Conservation (phyloP, 2,329 filamentous ascomycete genomes). For the Diaporthe sp. region DNA sequence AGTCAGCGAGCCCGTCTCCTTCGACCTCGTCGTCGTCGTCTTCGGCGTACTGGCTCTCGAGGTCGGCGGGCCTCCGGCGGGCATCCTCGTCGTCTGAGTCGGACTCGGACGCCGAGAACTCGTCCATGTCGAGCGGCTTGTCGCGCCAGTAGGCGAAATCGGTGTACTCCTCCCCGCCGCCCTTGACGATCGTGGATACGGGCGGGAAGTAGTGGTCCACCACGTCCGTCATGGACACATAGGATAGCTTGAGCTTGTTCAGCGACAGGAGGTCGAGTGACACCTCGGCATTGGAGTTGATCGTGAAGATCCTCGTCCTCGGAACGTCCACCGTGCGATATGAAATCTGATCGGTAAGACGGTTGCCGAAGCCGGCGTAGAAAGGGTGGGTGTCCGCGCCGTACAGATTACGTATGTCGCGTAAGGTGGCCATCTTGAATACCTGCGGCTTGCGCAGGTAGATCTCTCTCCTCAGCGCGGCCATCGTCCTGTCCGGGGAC, state of each 20-base stretch:
- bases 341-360: constrained; percentile 94
- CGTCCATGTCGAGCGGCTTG: constrained; percentile 83
- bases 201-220: constrained; percentile 99
- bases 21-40: constrained; percentile 59
- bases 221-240: constrained; percentile 96
- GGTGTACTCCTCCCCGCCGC: constrained; percentile 93
- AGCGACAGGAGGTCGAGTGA: constrained; percentile 90
- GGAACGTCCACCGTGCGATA: constrained; percentile 98
- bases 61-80: constrained; percentile 51
- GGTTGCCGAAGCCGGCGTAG: constrained; percentile 97
- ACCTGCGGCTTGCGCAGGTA: constrained; percentile 97
- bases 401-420: constrained; percentile 93
- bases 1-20: constrained; percentile 60
- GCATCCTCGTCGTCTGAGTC: constrained; percentile 65
- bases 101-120: constrained; percentile 88
- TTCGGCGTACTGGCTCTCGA: constrained; percentile 65
- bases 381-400: constrained; percentile 84
- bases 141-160: constrained; percentile 98
- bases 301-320: constrained; percentile 94
- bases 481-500: constrained; percentile 94
- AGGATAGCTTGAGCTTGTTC: constrained; percentile 96
- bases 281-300: constrained; percentile 98
- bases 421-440: constrained; percentile 98
- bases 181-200: constrained; percentile 86
- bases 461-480: constrained; percentile 90